Percentiles rank a stretch among this genome's conserved stretches.
Conservation (phyloP, 1,139 yeast genomes). For the Diutina ranongensis region DNA sequence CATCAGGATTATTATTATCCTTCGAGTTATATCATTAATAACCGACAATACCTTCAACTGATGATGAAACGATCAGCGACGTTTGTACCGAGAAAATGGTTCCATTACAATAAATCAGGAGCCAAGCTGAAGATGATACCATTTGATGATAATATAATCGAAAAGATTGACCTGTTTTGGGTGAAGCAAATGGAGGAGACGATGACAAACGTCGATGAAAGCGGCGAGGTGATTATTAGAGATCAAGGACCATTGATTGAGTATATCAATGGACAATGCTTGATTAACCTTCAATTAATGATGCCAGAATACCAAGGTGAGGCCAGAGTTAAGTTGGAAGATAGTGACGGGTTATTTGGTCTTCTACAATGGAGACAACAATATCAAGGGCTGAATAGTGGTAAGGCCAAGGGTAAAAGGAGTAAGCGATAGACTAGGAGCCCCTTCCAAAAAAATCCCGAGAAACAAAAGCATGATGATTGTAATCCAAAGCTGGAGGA, state of each 20-base stretch:
- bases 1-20: slow-evolving; percentile 10
- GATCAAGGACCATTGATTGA: background rate
- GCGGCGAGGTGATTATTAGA: background rate
- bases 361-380: background rate
- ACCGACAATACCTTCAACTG: slow-evolving; percentile 8
- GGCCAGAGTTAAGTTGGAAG: background rate
- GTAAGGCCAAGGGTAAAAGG: too few species aligned
- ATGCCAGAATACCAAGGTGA: background rate
- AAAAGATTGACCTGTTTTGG: background rate
- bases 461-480: too few species aligned
- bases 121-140: background rate
- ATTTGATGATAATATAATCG: background rate
- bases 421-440: too few species aligned
- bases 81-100: slow-evolving; percentile 3
- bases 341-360: background rate
- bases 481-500: too few species aligned
- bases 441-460: too few species aligned
- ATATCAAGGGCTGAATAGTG: too few species aligned
- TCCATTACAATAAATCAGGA: background rate
- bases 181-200: too few species aligned
- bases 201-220: too few species aligned
- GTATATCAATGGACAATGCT: background rate
- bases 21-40: slow-evolving; percentile 9
- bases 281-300: background rate
- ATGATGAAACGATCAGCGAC: background rate